These are phyloP conservation scores for Fagopyrum esculentum DNA, from an alignment of 148 eudicot species.

Conservation along the genomic window DNA sequence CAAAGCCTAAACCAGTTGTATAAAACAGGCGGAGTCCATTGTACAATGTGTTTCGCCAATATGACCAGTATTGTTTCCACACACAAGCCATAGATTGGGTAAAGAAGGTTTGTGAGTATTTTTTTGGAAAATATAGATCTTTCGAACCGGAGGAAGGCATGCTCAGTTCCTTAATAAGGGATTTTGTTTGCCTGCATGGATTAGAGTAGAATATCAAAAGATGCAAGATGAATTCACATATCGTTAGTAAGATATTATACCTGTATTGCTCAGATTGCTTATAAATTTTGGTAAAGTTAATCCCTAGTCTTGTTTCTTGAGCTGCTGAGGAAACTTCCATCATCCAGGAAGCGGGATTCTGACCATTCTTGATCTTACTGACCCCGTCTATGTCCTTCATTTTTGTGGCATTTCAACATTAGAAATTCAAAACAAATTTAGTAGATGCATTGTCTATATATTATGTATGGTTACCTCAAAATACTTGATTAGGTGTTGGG, in stretches of 20 bases:
- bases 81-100: slow-evolving; percentile 40
- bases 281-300: slow-evolving; percentile 31
- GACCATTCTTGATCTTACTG: slow-evolving; percentile 31
- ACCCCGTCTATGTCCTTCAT: slow-evolving; percentile 30
- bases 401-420: background rate
- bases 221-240: background rate
- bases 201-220: background rate
- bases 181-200: slow-evolving; percentile 19
- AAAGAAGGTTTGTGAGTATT: slow-evolving; percentile 28
- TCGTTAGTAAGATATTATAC: slow-evolving; percentile 18
- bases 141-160: slow-evolving; percentile 22
- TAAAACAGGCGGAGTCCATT: slow-evolving; percentile 29
- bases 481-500: slow-evolving; percentile 22
- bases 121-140: slow-evolving; percentile 32
- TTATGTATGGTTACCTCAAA: slow-evolving; percentile 25
- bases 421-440: background rate
- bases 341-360: slow-evolving; percentile 59
- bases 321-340: slow-evolving; percentile 28
- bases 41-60: slow-evolving; percentile 50
- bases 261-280: slow-evolving; percentile 24
- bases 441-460: background rate
- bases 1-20: slow-evolving; percentile 19
- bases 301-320: slow-evolving; percentile 15
- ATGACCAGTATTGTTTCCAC: slow-evolving; percentile 55
- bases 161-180: slow-evolving; percentile 22